Evolutionary conservation across 1,284 basidiomycete genomes (phyloP).

Genomic region (Chondrostereum purpureum): DNA sequence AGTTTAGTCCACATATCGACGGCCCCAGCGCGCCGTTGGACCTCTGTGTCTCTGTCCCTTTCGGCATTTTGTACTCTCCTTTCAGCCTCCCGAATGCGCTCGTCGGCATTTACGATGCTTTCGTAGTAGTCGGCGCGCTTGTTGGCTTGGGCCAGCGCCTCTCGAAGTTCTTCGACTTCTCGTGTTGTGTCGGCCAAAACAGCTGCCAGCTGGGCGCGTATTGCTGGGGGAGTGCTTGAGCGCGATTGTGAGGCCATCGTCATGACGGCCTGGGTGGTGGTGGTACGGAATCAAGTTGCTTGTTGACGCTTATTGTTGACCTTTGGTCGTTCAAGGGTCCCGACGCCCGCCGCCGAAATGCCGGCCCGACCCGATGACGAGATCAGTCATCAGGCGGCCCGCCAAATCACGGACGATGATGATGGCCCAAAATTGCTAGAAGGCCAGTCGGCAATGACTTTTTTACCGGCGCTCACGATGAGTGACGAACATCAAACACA

Average conservation of each 20-base stretch:
- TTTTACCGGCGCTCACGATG: no score
- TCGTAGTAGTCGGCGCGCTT: slow-evolving; percentile 12
- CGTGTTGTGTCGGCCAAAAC: slow-evolving; percentile 9
- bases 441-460: no score
- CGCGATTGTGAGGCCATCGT: not conserved
- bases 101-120: slow-evolving; percentile 8
- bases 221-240: not conserved
- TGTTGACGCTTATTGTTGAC: not conserved
- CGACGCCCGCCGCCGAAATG: not conserved
- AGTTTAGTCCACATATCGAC: slow-evolving; percentile 49
- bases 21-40: slow-evolving; percentile 41
- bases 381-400: no score
- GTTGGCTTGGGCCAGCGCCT: slow-evolving; percentile 6
- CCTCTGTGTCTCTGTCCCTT: slow-evolving; percentile 52
- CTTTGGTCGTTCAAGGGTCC: not conserved
- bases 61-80: slow-evolving; percentile 53
- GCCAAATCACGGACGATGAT: no score
- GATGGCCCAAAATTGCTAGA: no score
- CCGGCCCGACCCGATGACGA: not conserved
- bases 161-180: slow-evolving; percentile 10
- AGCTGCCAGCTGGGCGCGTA: slow-evolving; percentile 8
- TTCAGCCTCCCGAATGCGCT: slow-evolving; percentile 26
- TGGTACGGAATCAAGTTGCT: not conserved
- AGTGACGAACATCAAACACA: no score
- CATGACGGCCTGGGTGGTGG: no score